A percentile compares a stretch with the other conserved stretches of the same genome.
phyloP scores from a whole-genome alignment of 495 filamentous ascomycete genomes.

The Massariosphaeria phaeospora region DNA sequence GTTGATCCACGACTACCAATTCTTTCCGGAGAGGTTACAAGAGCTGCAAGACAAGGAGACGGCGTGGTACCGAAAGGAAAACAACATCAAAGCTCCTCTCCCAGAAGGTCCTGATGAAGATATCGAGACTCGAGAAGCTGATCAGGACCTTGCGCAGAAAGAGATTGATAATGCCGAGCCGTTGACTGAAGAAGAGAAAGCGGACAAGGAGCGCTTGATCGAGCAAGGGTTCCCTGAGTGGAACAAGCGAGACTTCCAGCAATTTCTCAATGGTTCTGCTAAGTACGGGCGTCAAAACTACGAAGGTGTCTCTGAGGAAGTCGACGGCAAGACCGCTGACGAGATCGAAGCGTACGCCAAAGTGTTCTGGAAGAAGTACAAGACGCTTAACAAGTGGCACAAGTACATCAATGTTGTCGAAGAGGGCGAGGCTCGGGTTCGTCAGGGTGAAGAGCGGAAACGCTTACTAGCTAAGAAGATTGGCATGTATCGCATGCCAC shows the following conservation, averaged over 20 bases:
- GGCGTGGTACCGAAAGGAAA: constrained; percentile 91
- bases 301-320: constrained; percentile 76
- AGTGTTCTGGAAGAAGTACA: constrained; percentile 90
- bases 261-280: constrained; percentile 91
- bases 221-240: constrained; percentile 85
- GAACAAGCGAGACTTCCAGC: constrained; percentile 97
- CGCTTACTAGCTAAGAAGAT: constrained; percentile 95
- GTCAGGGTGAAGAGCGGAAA: constrained; percentile 84
- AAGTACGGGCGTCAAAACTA: constrained; percentile 86
- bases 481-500: constrained; percentile 87
- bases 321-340: constrained; percentile 80
- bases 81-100: constrained; percentile 84
- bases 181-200: constrained; percentile 83
- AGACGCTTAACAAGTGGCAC: constrained; percentile 76
- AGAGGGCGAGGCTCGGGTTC: constrained; percentile 80
- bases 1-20: constrained; percentile 91
- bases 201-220: constrained; percentile 72
- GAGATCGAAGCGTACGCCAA: constrained; percentile 87
- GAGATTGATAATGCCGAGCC: constrained; percentile 89
- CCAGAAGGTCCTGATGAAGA: constrained; percentile 79
- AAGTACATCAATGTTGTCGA: constrained; percentile 87
- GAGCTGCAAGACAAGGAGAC: constrained; percentile 96
- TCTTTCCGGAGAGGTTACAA: constrained; percentile 75
- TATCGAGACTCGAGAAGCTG: constrained; percentile 76
- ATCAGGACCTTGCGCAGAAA: constrained; percentile 80